Base-by-base conservation (phyloP, 2,329 filamentous ascomycete genomes). In the Sphaerulina musiva region DNA sequence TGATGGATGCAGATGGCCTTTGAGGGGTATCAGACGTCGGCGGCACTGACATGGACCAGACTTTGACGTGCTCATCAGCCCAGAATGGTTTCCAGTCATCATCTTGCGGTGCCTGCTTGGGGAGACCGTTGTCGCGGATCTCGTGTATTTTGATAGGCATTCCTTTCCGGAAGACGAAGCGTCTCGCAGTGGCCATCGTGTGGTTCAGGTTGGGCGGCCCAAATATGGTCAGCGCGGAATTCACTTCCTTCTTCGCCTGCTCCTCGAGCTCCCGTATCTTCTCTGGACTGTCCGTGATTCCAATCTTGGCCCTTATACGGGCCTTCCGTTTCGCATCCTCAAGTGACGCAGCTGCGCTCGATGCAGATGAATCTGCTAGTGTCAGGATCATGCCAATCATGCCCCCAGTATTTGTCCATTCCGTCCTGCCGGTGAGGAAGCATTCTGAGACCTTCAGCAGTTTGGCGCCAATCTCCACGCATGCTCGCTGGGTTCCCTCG, bases 341-440 rank as follows among this genome's bases (percentile, higher is more conserved):
- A 8, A 67, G 54, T 6, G 70, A 78, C 75, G 51, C 73, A 36
- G 76, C 76, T 51, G 69, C 67, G 42, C 73, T 75, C 1, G 76
- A 69, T 12, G 73, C 69, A 5, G 79, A 74, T 20, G 80, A 70
- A 69, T 93, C 89, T 29, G 91, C 89, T 55, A 95, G 70, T 4
- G 89, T 95, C 60, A 98, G 78, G 54, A 96, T 79, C 75, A 91
- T 81, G 49, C 93, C 93, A 58, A 95, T 74, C 59, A 97, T 73
- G 3, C 93, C 93, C 54, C 93, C 93, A 34, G 81, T 80, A 64
- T 82, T 87, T 31, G 76, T 73, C 89, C 90, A 96, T 68, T 82
- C 78, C 40, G 87, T 81, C 40, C 77, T 78, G 2, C 93, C 93
- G 0, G 88, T 87, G 55, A 98, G 69, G 69, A 98, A 96, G 54